Percentiles rank a stretch among this genome's conserved stretches.
These are phyloP conservation scores for Wickerhamiella kazuoi DNA, from an alignment of 805 yeast species.

Conservation along the genomic window DNA sequence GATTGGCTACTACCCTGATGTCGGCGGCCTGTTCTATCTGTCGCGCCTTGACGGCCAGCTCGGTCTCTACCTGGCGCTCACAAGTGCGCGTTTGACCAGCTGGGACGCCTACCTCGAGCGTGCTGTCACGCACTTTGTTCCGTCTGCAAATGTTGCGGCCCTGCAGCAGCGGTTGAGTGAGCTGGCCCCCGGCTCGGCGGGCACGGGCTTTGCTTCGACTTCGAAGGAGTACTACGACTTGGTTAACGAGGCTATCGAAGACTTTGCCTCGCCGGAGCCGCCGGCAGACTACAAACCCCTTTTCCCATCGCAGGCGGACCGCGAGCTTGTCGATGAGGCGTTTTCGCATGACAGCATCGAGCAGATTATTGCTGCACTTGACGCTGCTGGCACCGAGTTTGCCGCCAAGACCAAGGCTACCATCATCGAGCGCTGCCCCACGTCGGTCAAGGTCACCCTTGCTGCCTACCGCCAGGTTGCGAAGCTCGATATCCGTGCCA, in stretches of 20 bases:
- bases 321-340: slow-evolving; percentile 48
- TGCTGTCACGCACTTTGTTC: slow-evolving; percentile 77
- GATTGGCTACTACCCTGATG: slow-evolving; percentile 93
- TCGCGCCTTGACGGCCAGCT: slow-evolving; percentile 66
- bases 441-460: slow-evolving; percentile 59
- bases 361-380: slow-evolving; percentile 37
- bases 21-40: slow-evolving; percentile 80
- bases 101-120: slow-evolving; percentile 70
- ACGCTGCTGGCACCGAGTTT: slow-evolving; percentile 42
- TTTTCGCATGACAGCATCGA: slow-evolving; percentile 38
- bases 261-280: slow-evolving; percentile 46
- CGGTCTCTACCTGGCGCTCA: slow-evolving; percentile 72
- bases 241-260: slow-evolving; percentile 60
- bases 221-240: slow-evolving; percentile 24
- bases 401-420: slow-evolving; percentile 40
- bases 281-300: slow-evolving; percentile 36
- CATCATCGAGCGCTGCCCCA: slow-evolving; percentile 50
- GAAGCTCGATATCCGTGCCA: slow-evolving; percentile 38
- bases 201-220: slow-evolving; percentile 3
- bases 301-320: slow-evolving; percentile 31
- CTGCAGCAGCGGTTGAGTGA: slow-evolving; percentile 49
- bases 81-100: slow-evolving; percentile 66
- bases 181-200: slow-evolving; percentile 25
- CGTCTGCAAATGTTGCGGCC: slow-evolving; percentile 42
- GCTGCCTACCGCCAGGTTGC: slow-evolving; percentile 49